Evolutionary conservation across 2,329 filamentous ascomycete species (phyloP).

Genomic region (Pleomassaria siparia): DNA sequence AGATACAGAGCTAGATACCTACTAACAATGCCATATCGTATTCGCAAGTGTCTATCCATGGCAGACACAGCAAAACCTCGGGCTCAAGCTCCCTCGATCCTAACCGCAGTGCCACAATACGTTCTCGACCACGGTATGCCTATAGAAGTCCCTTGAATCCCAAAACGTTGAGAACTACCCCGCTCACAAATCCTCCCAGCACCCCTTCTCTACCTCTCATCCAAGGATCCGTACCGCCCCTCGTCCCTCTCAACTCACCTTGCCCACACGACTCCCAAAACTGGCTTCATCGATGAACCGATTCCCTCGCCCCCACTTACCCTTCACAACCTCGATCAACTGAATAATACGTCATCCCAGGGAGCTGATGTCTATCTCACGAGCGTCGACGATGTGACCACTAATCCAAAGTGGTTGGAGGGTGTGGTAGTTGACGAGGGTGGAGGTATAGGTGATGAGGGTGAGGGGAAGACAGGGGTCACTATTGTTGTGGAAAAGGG

Average conservation of each 20-base stretch:
- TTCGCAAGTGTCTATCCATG: background rate
- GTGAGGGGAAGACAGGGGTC: constrained; percentile 51
- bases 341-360: constrained; percentile 32
- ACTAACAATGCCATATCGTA: no score
- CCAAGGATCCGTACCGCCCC: constrained; percentile 42
- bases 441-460: constrained; percentile 49
- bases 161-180: background rate
- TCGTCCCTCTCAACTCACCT: constrained; percentile 43
- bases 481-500: constrained; percentile 60
- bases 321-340: constrained; percentile 40
- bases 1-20: no score
- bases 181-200: constrained; percentile 23
- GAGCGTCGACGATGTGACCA: constrained; percentile 37
- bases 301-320: constrained; percentile 29
- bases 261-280: constrained; percentile 38
- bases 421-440: constrained; percentile 54
- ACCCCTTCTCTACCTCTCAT: constrained; percentile 45
- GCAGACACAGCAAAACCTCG: background rate
- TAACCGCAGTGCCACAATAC: constrained; percentile 23
- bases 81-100: background rate
- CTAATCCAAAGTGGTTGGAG: constrained; percentile 41
- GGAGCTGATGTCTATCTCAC: constrained; percentile 42
- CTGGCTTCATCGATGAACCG: constrained; percentile 20
- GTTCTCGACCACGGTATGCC: constrained; percentile 32
- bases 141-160: constrained; percentile 6